phyloP scores from a whole-genome alignment of 495 filamentous ascomycete genomes.

The Xylaria nigripes region DNA sequence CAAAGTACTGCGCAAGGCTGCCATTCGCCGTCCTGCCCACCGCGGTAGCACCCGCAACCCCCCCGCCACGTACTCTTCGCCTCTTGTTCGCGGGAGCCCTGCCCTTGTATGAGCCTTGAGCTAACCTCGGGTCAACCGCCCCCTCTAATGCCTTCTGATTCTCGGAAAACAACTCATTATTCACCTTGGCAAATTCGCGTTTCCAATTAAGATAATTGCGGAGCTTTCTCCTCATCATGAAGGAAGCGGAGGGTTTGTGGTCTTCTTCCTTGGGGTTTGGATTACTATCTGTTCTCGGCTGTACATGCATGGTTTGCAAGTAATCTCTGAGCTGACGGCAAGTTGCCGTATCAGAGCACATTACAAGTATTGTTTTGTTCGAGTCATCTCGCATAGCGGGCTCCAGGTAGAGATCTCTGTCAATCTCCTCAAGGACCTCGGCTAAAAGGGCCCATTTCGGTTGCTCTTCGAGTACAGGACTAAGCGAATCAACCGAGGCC shows the following conservation, averaged over 20 bases:
- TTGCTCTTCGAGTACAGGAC: slow-evolving; percentile 85
- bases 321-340: slow-evolving; percentile 88
- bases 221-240: slow-evolving; percentile 83
- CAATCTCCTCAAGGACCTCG: slow-evolving; percentile 87
- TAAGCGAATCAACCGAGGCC: slow-evolving; percentile 53
- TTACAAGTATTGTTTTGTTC: slow-evolving; percentile 83
- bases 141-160: slow-evolving; percentile 72
- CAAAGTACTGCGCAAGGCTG: slow-evolving; percentile 42
- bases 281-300: slow-evolving; percentile 40
- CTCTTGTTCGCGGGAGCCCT: slow-evolving; percentile 75
- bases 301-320: slow-evolving; percentile 82
- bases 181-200: slow-evolving; percentile 76
- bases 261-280: slow-evolving; percentile 38
- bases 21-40: slow-evolving; percentile 43
- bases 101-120: slow-evolving; percentile 30
- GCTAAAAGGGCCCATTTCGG: slow-evolving; percentile 88
- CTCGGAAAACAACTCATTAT: slow-evolving; percentile 60
- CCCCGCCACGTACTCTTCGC: slow-evolving; percentile 80
- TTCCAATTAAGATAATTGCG: slow-evolving; percentile 92
- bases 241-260: slow-evolving; percentile 59
- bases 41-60: slow-evolving; percentile 41
- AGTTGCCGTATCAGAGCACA: slow-evolving; percentile 85
- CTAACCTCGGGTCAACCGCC: slow-evolving; percentile 41
- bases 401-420: slow-evolving; percentile 81
- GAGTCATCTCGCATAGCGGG: slow-evolving; percentile 69